phyloP scores from a whole-genome alignment of 768 basidiomycete species.

The Fomitopsis pulvina region DNA sequence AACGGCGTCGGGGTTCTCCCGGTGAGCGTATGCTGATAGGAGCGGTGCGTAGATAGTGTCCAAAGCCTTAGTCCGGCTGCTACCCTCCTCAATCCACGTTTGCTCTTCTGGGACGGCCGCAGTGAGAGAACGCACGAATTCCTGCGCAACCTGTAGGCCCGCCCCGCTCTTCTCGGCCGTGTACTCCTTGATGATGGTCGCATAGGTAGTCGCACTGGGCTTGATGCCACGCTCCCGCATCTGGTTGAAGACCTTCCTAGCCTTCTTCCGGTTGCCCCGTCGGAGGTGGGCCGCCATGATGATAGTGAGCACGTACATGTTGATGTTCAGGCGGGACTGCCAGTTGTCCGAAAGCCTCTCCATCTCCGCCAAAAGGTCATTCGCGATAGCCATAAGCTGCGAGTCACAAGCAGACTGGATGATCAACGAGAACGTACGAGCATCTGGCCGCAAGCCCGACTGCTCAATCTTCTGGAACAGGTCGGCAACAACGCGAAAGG shows the following conservation, averaged over 20 bases:
- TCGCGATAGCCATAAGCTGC: constrained; percentile 55
- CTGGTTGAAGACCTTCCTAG: constrained; percentile 61
- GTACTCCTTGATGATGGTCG: constrained; percentile 59
- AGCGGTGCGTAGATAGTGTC: constrained; percentile 59
- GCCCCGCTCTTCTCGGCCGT: constrained; percentile 40
- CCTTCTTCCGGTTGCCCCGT: constrained; percentile 40
- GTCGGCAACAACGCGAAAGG: constrained; percentile 54
- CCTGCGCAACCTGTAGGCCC: constrained; percentile 54
- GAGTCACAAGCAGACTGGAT: constrained; percentile 80
- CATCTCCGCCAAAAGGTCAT: constrained; percentile 65
- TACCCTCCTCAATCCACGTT: constrained; percentile 33
- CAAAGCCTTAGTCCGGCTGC: constrained; percentile 37
- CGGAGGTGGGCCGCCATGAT: constrained; percentile 71
- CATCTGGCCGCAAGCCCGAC: constrained; percentile 49
- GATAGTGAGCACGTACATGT: constrained; percentile 61
- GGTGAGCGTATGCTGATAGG: constrained; percentile 42
- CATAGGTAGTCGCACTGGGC: constrained; percentile 65
- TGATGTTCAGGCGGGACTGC: constrained; percentile 36
- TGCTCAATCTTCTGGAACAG: constrained; percentile 53
- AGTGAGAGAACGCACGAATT: constrained; percentile 52
- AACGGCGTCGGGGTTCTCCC: constrained; percentile 42
- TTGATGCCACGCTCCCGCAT: constrained; percentile 62
- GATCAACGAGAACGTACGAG: constrained; percentile 61
- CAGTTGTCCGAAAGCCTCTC: constrained; percentile 35
- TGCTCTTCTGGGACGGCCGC: constrained; percentile 24